Evolutionary conservation across 2,329 filamentous ascomycete genomes (phyloP), one percentile per base, ranked within the genome.

Genomic region (Phialophora macrospora): DNA sequence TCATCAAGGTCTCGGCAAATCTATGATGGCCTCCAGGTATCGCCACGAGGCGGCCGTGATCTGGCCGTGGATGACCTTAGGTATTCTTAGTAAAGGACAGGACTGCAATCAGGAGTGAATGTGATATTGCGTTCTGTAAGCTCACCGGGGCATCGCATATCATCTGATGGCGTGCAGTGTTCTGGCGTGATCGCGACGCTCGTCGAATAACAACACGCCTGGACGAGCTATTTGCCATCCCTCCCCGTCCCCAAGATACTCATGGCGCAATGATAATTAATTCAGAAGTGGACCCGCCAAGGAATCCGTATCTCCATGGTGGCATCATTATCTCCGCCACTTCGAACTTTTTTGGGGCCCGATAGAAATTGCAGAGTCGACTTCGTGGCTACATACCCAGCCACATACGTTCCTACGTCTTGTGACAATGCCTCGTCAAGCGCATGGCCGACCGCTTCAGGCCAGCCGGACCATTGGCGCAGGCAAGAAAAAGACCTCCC

Each of bases 401-500:
- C 12, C 17, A 34, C 38, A 32, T 22, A 20, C 41, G 17, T 28
- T 49, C 22, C 57, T 17, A 22, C 24, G 1, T 3, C 22, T 9
- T 41, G 28, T 4, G 8, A 66, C 34, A 4, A 72, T 72, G 71
- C 70, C 72, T 54, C 68, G 71, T 32, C 67, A 72, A 71, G 56
- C 66, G 51, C 69, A 74, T 63, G 70, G 68, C 57, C 71, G 70
- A 64, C 72, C 68, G 62, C 69, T 75, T 69, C 72, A 74, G 67
- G 68, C 72, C 60, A 68, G 68, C 60, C 68, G 64, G 34, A 30
- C 62, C 1, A 51, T 64, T 17, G 74, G 73, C 67, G 75, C 77
- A 62, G 63, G 72, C 6, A 73, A 75, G 60, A 73, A 59, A 72
- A 64, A 74, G 74, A 56, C 70, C 68, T 14, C 4, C 79, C 80